phyloP scores from a whole-genome alignment of 352 stramenopile species.

The Globisporangium echinulatum region DNA sequence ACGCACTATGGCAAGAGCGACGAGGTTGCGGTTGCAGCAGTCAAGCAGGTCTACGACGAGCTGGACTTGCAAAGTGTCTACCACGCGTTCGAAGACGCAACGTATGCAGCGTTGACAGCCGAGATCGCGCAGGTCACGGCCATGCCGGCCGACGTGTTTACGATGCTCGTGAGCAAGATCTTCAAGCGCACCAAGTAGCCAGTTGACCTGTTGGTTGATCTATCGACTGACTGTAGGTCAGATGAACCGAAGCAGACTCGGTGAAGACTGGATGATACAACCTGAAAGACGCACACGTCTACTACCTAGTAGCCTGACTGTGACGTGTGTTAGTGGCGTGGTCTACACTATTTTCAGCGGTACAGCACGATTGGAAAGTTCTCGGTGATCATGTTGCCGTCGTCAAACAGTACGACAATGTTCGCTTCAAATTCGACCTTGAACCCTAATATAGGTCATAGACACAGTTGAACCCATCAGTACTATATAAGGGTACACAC shows the following conservation, averaged over 20 bases:
- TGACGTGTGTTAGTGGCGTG: neutral
- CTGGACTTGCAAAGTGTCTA: constrained; percentile 87
- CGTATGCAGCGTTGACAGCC: constrained; percentile 75
- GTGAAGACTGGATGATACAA: no score
- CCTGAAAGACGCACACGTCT: no score
- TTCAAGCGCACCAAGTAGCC: constrained; percentile 95
- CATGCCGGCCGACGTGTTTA: constrained; percentile 91
- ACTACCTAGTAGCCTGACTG: no score
- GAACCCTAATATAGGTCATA: constrained; percentile 38
- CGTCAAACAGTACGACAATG: constrained; percentile 89
- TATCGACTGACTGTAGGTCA: no score
- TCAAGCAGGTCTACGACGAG: constrained; percentile 94
- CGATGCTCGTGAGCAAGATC: constrained; percentile 93
- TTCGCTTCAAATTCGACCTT: constrained; percentile 92
- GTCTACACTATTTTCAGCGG: constrained; percentile 20
- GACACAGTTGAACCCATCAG: no score
- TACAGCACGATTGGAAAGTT: constrained; percentile 87
- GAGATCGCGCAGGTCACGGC: constrained; percentile 76
- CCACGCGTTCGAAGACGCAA: constrained; percentile 92
- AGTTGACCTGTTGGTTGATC: no score
- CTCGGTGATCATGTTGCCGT: constrained; percentile 89
- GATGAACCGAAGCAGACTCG: no score
- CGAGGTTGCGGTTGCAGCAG: constrained; percentile 60
- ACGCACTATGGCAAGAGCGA: constrained; percentile 91
- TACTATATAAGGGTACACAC: no score